Percentiles rank a stretch among this genome's conserved stretches.
These are phyloP conservation scores for Termitomyces sp. DNA, from an alignment of 768 basidiomycete species.

Conservation along the genomic window DNA sequence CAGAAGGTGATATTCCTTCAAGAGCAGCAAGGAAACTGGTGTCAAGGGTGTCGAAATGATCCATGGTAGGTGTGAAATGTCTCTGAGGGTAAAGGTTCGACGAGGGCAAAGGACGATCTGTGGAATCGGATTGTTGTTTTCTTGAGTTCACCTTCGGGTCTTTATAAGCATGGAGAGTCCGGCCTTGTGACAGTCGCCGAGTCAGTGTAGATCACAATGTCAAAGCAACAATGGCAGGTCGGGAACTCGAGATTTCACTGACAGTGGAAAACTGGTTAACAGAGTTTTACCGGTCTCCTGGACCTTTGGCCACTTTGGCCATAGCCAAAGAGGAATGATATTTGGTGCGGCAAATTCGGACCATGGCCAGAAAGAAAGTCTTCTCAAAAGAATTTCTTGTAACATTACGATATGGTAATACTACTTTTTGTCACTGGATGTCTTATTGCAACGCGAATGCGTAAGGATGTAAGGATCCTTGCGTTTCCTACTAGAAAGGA, in stretches of 20 bases:
- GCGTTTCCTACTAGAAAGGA: too few relatives aligned
- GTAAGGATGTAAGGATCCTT: too few relatives aligned
- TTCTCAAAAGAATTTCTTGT: neutral
- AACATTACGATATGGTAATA: neutral
- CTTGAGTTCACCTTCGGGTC: neutral
- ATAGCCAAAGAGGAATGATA: neutral
- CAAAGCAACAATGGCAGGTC: neutral
- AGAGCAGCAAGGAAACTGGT: neutral
- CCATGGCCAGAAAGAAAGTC: neutral
- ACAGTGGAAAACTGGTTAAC: neutral
- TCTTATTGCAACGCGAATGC: too few relatives aligned
- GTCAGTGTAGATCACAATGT: neutral
- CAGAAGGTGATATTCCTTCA: neutral
- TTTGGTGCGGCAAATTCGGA: neutral
- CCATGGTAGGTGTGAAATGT: neutral
- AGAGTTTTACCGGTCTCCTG: neutral
- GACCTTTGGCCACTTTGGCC: neutral
- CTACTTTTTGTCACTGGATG: too few relatives aligned
- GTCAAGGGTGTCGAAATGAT: neutral
- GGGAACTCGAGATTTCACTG: neutral
- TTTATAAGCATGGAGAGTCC: neutral
- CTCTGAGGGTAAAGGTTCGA: neutral
- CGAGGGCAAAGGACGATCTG: neutral
- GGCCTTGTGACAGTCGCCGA: neutral
- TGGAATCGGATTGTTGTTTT: neutral